Conservation (phyloP, 768 basidiomycete species). For the Trametes elegans region DNA sequence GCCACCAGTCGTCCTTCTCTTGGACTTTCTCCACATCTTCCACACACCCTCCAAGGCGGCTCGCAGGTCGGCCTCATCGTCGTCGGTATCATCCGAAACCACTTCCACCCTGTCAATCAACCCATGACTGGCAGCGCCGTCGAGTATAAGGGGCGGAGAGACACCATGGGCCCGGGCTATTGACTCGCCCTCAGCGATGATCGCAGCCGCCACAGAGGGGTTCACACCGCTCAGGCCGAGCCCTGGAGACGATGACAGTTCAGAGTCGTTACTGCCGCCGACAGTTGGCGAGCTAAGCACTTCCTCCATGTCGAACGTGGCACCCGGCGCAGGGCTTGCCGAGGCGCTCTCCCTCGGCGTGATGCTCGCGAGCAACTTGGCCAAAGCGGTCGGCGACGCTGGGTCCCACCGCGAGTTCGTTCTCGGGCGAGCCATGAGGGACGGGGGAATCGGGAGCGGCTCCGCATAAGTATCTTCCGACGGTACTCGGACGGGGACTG, state of each 20-base stretch:
- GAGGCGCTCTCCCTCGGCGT: slow-evolving; percentile 26
- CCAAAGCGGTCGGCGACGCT: slow-evolving; percentile 30
- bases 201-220: slow-evolving; percentile 1
- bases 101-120: neutral
- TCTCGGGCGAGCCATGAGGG: slow-evolving; percentile 14
- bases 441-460: slow-evolving; percentile 22
- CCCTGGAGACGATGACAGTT: slow-evolving; percentile 10
- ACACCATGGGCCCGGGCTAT: neutral
- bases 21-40: slow-evolving; percentile 38
- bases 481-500: slow-evolving; percentile 21
- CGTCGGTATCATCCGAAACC: neutral
- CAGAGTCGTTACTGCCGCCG: slow-evolving; percentile 20
- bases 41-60: slow-evolving; percentile 59
- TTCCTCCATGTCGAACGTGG: slow-evolving; percentile 7
- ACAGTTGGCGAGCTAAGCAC: slow-evolving; percentile 15
- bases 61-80: slow-evolving; percentile 37
- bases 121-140: neutral
- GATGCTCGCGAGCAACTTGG: slow-evolving; percentile 27
- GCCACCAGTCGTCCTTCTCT: neutral
- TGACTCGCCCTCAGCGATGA: neutral
- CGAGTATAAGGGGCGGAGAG: too few species aligned
- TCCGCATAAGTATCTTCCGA: slow-evolving; percentile 22
- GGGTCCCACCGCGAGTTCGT: slow-evolving; percentile 27
- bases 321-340: slow-evolving; percentile 17
- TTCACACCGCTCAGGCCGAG: slow-evolving; percentile 5